Conservation (phyloP, 495 filamentous ascomycete species). For the Aspergillus haitiensis region DNA sequence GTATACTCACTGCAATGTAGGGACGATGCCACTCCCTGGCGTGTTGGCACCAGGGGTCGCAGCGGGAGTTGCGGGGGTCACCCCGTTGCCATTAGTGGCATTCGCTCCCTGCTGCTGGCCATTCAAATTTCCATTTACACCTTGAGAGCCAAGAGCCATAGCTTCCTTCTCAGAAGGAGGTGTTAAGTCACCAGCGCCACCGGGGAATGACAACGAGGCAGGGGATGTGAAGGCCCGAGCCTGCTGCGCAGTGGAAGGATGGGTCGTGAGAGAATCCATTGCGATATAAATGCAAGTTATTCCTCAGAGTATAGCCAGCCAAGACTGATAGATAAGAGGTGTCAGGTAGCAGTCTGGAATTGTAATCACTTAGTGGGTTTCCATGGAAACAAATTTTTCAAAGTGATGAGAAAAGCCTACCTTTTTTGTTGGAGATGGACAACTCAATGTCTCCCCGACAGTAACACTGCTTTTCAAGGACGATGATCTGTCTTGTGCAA, state of each 20-base stretch:
- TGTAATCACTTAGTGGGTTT: not conserved
- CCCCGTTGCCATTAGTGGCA: constrained; percentile 71
- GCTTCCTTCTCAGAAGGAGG: constrained; percentile 70
- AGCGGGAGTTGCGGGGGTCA: constrained; percentile 93
- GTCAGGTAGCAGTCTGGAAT: constrained; percentile 22
- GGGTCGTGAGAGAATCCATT: constrained; percentile 89
- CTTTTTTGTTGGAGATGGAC: constrained; percentile 91
- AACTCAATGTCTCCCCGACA: constrained; percentile 97
- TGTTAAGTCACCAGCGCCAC: constrained; percentile 75
- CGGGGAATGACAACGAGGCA: constrained; percentile 86
- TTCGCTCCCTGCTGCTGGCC: constrained; percentile 62
- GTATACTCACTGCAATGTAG: constrained; percentile 96
- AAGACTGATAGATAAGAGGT: constrained; percentile 20
- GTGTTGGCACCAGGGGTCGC: constrained; percentile 82
- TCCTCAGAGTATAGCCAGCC: constrained; percentile 28
- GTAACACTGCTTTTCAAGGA: constrained; percentile 28
- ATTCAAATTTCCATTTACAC: constrained; percentile 49
- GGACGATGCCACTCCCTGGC: constrained; percentile 87
- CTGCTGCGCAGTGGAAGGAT: constrained; percentile 83
- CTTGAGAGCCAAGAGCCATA: constrained; percentile 47
- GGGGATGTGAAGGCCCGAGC: constrained; percentile 89
- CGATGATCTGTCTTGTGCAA: constrained; percentile 9
- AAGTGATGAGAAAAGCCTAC: not conserved
- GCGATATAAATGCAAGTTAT: constrained; percentile 34
- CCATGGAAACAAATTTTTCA: not conserved